A percentile compares a stretch with the other conserved stretches of the same genome.
These are phyloP conservation scores for Lentinus tigrinus DNA, from an alignment of 768 basidiomycete species.

Conservation along the genomic window DNA sequence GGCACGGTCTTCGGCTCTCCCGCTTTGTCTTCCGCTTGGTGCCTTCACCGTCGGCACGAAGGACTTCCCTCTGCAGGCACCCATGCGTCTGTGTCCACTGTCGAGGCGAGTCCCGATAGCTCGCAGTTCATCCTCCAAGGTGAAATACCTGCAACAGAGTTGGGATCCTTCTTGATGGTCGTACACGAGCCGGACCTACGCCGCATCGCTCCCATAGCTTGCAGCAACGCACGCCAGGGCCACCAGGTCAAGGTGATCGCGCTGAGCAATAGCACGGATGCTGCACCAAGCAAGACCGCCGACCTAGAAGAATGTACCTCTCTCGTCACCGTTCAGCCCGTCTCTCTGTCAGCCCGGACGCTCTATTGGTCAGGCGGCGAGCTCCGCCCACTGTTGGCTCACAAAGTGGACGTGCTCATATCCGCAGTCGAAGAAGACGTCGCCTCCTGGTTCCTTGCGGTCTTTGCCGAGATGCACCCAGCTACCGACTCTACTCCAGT, in stretches of 20 bases:
- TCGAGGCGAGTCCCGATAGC: not conserved
- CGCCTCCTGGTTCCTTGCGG: not conserved
- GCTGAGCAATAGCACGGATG: constrained; percentile 21
- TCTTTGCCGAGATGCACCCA: constrained; percentile 1
- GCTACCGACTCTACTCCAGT: not conserved
- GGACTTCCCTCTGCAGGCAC: not conserved
- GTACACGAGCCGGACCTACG: constrained; percentile 34
- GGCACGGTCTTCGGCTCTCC: constrained; percentile 34
- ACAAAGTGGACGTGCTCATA: not conserved
- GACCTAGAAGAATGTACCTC: not conserved
- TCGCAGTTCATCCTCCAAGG: not conserved
- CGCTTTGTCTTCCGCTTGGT: constrained; percentile 1
- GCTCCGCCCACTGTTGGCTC: not conserved
- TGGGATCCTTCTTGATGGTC: constrained; percentile 36
- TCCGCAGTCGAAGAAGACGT: constrained; percentile 4
- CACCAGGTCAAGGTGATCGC: constrained; percentile 33
- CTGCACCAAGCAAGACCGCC: not conserved
- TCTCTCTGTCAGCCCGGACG: not conserved
- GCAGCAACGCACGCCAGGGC: constrained; percentile 33
- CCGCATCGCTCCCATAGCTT: constrained; percentile 33
- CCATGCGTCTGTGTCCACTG: no score
- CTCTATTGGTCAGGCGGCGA: not conserved
- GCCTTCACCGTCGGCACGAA: not conserved
- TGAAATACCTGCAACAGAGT: not conserved
- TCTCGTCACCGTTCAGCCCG: not conserved